Percentiles rank a stretch among this genome's conserved stretches.
phyloP scores from a whole-genome alignment of 805 yeast genomes.

The Starmerella bombicola region DNA sequence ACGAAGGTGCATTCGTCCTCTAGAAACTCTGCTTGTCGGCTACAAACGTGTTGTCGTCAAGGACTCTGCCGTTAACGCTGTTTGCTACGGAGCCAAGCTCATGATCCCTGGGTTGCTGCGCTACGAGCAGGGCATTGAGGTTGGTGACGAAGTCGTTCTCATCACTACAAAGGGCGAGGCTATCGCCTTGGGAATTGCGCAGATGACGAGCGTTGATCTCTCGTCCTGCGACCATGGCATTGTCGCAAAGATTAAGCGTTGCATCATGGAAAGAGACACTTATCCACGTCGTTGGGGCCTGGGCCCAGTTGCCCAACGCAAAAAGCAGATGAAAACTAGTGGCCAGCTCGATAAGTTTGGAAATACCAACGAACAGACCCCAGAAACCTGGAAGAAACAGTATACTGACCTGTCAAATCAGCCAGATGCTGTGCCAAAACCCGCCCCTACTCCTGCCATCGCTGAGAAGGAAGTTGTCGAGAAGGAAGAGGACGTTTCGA shows the following conservation, averaged over 20 bases:
- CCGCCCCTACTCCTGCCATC: slow-evolving; percentile 27
- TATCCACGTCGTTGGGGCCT: slow-evolving; percentile 99
- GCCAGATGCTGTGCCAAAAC: slow-evolving; percentile 35
- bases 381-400: slow-evolving; percentile 77
- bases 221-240: slow-evolving; percentile 97
- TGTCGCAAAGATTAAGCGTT: slow-evolving; percentile 96
- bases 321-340: slow-evolving; percentile 93
- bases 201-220: slow-evolving; percentile 95
- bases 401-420: slow-evolving; percentile 59
- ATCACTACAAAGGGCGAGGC: slow-evolving; percentile 99
- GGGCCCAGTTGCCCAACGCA: slow-evolving; percentile 97
- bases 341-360: slow-evolving; percentile 97
- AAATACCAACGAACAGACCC: slow-evolving; percentile 85
- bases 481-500: slow-evolving; percentile 13
- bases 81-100: slow-evolving; percentile 96
- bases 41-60: slow-evolving; percentile 93
- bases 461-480: slow-evolving; percentile 29
- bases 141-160: slow-evolving; percentile 93
- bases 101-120: slow-evolving; percentile 98
- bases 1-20: slow-evolving; percentile 86
- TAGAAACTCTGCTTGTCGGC: slow-evolving; percentile 79
- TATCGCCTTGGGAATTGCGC: slow-evolving; percentile 95
- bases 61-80: slow-evolving; percentile 93
- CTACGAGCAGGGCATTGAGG: slow-evolving; percentile 94
- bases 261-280: slow-evolving; percentile 98